Base-by-base conservation (phyloP, 331 rosid species). In the Quercus phellos region DNA sequence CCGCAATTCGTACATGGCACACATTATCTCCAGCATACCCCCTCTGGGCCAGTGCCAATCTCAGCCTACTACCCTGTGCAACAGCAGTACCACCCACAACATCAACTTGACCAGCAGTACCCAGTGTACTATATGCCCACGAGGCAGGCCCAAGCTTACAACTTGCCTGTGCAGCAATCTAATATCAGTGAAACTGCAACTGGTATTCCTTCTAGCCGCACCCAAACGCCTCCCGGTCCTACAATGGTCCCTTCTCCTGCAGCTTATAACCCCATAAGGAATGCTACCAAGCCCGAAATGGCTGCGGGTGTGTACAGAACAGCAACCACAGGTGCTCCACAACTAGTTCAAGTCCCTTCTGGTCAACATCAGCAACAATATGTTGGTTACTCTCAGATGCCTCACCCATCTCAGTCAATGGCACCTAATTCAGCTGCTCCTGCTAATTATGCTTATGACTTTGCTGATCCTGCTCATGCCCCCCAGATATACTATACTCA, bases 401-500 rank as follows among this genome's bases (percentile, higher is more conserved):
- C 88, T 59, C 96, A 92, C 80, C 98, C 95, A 12, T 88, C 98
- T 50, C 97, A 94, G 79, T 90, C 97, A 17, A 85, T 84, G 51
- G 84, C 90, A 6, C 87, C 93, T 18, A 75, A 60, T 80, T 79
- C 96, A 1, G 88, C 86, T 32, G 77, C 90, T 29, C 70, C 85
- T 29, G 70, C 87, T 8, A 86, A 79, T 77, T 93, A 91, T 84
- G 82, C 87, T 14, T 92, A 86, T 59, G 97, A 95, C 70, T 93
- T 77, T 78, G 75, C 88, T 3, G 95, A 93, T 61, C 90, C 98
- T 72, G 84, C 90, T 63, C 91, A 87, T 84, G 79, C 88, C 64
- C 96, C 89, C 68, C 96, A 91, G 83, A 78, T 95, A 34, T 93
- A 88, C 91, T 95, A 88, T 79, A 86, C 98, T 29, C 96, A 89